Evolutionary conservation across 768 basidiomycete species (phyloP).

Genomic region (Podaxis sp.): DNA sequence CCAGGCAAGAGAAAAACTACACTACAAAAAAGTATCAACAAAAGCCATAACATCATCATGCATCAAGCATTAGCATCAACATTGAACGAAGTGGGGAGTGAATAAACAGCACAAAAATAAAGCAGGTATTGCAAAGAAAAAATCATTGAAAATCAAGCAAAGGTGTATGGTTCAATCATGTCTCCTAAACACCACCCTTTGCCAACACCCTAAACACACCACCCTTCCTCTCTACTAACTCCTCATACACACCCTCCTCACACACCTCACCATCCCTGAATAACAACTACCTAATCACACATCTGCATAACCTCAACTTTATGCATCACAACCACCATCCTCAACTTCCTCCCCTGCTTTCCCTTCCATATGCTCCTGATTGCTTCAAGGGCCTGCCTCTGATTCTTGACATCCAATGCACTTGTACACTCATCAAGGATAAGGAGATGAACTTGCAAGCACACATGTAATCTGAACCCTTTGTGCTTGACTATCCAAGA

Average conservation of each 20-base stretch:
- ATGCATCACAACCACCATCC: slow-evolving; percentile 92
- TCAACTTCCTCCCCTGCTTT: slow-evolving; percentile 45
- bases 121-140: neutral
- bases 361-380: slow-evolving; percentile 33
- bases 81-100: neutral
- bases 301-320: slow-evolving; percentile 86
- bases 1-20: neutral
- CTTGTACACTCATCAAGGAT: slow-evolving; percentile 94
- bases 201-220: slow-evolving; percentile 80
- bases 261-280: slow-evolving; percentile 72
- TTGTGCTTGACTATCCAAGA: slow-evolving; percentile 95
- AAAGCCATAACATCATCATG: neutral
- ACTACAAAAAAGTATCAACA: neutral
- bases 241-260: slow-evolving; percentile 79
- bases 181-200: slow-evolving; percentile 63
- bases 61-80: neutral
- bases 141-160: neutral
- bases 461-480: slow-evolving; percentile 90
- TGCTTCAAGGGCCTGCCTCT: slow-evolving; percentile 77
- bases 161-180: neutral
- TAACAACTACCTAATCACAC: slow-evolving; percentile 86
- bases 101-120: neutral
- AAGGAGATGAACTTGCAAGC: slow-evolving; percentile 63
- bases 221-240: slow-evolving; percentile 54
- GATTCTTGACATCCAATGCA: slow-evolving; percentile 83